A percentile compares a stretch with the other conserved stretches of the same genome.
Conservation (phyloP, 2,329 filamentous ascomycete genomes). For the Trichoderma aggressivum region DNA sequence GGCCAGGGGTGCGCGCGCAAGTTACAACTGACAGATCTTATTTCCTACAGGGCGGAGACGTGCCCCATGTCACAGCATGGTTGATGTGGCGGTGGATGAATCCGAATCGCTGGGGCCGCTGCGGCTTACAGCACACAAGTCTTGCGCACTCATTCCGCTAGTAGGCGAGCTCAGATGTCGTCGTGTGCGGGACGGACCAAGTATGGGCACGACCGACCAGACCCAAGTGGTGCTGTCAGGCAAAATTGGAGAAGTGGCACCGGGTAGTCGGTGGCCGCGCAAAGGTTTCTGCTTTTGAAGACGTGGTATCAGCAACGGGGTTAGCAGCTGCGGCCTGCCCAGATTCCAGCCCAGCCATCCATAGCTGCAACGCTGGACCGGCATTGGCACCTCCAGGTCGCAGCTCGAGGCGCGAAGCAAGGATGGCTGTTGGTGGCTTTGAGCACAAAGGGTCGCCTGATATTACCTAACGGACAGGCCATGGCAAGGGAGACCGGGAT, state of each 20-base stretch:
- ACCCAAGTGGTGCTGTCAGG: background rate
- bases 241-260: background rate
- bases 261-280: background rate
- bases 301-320: background rate
- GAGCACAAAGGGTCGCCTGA: background rate
- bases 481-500: background rate
- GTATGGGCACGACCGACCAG: background rate
- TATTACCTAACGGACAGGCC: conserved; percentile 2
- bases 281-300: background rate
- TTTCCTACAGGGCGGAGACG: conserved; percentile 24
- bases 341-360: background rate
- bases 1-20: conserved; percentile 17
- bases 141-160: conserved; percentile 12
- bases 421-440: conserved; percentile 14
- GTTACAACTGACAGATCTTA: conserved; percentile 29
- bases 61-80: conserved; percentile 19
- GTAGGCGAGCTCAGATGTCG: conserved; percentile 10
- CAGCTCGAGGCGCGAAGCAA: conserved; percentile 1
- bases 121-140: conserved; percentile 4
- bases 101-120: conserved; percentile 30
- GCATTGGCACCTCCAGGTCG: conserved; percentile 1
- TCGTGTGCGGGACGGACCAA: background rate
- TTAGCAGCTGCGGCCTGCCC: background rate
- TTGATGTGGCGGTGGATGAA: conserved; percentile 25
- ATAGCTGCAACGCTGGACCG: background rate